Evolutionary conservation across 2,329 filamentous ascomycete species (phyloP), one percentile per base, ranked within the genome.

Genomic region (Neopestalotiopsis clavispora): DNA sequence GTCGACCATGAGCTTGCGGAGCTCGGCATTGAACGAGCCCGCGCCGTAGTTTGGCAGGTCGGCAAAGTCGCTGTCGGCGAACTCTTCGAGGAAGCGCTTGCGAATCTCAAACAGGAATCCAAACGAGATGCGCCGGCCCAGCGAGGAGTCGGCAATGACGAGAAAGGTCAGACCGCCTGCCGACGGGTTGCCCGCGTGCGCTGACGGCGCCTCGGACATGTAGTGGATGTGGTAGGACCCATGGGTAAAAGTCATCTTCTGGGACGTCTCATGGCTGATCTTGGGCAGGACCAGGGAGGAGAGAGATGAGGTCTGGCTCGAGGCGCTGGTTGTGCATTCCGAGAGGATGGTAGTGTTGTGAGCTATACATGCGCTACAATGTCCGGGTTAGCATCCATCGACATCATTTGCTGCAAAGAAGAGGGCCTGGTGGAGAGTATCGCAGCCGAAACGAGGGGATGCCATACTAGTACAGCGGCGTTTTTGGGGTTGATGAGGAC

Each of bases 211-310:
- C 78, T 96, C 93, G 76, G 95, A 89, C 78, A 98, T 92, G 86
- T 97, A 98, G 87, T 99, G 95, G 81, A 98, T 96, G 85, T 96
- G 94, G 80, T 97, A 91, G 70, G 91, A 86, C 82, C 94, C 93
- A 81, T 98, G 94, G 56, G 94, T 97, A 84, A 97, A 98, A 67
- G 95, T 98, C 73, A 97, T 89, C 83, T 98, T 98, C 78, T 97
- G 91, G 1, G 94, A 87, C 38, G 87, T 84, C 72, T 86, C 83
- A 84, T 99, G 96, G 68, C 88, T 87, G 85, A 99, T 97, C 81
- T 97, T 97, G 69, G 97, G 96, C 59, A 99, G 94, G 84, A 99
- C 94, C 75, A 98, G 86, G 59, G 94, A 96, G 74, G 95, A 94
- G 75, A 98, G 92, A 13, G 92, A 94, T 4, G 94, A 94, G 68